Conservation (phyloP, 2,329 filamentous ascomycete genomes). For the Colletotrichum eleusines region DNA sequence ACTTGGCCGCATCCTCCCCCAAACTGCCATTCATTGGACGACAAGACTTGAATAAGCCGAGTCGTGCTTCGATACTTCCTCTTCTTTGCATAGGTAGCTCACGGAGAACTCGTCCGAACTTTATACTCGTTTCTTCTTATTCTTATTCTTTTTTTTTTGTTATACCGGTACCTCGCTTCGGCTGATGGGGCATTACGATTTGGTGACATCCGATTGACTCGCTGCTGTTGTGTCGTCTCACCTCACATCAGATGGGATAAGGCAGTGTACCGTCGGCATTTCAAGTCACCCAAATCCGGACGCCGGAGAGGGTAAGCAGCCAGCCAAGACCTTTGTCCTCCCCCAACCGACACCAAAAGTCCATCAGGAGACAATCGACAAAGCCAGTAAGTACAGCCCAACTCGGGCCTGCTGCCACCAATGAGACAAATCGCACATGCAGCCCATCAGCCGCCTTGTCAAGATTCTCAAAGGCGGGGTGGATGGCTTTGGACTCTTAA, state of each 20-base stretch:
- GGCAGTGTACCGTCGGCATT: not conserved
- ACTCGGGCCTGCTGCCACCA: not conserved
- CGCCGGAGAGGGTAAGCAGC: conserved; percentile 8
- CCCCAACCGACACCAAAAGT: conserved; percentile 21
- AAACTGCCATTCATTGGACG: conserved; percentile 18
- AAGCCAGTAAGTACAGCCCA: not conserved
- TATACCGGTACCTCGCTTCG: too few relatives aligned
- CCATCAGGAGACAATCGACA: not conserved
- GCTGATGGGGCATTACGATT: not conserved
- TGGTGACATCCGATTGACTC: not conserved
- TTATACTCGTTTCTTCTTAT: not conserved
- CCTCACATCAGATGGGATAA: conserved; percentile 9
- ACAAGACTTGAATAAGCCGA: not conserved
- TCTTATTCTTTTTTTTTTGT: too few relatives aligned
- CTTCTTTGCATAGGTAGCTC: not conserved
- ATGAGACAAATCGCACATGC: not conserved
- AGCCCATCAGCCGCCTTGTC: not conserved
- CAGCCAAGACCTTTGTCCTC: conserved; percentile 22
- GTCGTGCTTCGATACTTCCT: not conserved
- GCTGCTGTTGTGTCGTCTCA: not conserved
- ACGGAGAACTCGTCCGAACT: not conserved
- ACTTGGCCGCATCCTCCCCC: too few relatives aligned
- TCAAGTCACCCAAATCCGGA: not conserved
- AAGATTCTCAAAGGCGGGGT: conserved; percentile 49
- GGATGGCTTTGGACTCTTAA: conserved; percentile 50